Conservation (phyloP, 805 yeast genomes). For the Lipomyces orientalis region DNA sequence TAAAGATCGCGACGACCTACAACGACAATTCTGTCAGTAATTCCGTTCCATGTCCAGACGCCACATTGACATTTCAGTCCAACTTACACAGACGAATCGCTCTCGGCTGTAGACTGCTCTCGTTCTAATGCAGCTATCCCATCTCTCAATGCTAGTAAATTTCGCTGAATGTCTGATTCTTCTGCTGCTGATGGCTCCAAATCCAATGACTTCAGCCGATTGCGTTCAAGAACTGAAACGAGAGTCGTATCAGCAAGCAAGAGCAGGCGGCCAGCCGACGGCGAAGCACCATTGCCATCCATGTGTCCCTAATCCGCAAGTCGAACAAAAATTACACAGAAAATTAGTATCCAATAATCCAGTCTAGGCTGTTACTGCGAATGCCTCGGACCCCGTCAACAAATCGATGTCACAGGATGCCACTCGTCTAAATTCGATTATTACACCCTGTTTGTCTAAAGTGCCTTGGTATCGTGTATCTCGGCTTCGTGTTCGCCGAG, state of each 20-base stretch:
- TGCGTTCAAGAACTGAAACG: constrained; percentile 44
- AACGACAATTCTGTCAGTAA: not conserved
- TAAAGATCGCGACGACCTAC: constrained; percentile 27
- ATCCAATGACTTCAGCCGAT: constrained; percentile 41
- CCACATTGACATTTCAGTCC: not conserved
- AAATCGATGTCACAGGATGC: not conserved
- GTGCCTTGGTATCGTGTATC: not conserved
- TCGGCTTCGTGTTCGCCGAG: not conserved
- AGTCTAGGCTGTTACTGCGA: not conserved
- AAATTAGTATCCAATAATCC: not conserved
- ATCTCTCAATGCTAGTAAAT: constrained; percentile 38
- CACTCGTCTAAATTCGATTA: not conserved
- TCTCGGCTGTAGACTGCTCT: constrained; percentile 35
- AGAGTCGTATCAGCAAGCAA: constrained; percentile 44
- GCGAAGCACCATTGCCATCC: constrained; percentile 8
- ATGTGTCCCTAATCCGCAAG: not conserved
- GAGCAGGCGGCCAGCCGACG: constrained; percentile 27
- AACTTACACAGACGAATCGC: constrained; percentile 25
- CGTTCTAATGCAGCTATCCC: constrained; percentile 40
- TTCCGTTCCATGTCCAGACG: not conserved
- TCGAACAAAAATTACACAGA: not conserved
- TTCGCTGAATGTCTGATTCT: constrained; percentile 41
- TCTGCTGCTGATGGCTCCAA: constrained; percentile 42
- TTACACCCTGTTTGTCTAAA: not conserved
- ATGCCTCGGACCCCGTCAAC: not conserved